phyloP scores from a whole-genome alignment of 1,284 basidiomycete species.

The Athelia psychrophila region DNA sequence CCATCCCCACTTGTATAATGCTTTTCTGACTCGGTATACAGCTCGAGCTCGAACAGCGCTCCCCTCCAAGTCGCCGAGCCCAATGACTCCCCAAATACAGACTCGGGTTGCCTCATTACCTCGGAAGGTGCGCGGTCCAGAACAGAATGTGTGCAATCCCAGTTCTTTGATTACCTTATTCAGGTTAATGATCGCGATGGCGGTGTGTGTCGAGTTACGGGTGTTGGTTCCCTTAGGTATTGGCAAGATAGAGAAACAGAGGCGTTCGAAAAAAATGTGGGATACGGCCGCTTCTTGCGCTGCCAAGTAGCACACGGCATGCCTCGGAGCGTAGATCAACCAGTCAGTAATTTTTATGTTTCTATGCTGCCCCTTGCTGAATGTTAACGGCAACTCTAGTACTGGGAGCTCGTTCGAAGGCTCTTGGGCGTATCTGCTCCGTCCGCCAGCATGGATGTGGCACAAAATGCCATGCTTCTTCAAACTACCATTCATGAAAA shows the following conservation, averaged over 20 bases:
- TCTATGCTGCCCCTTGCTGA: background rate
- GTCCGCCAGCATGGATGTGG: background rate
- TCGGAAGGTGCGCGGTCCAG: background rate
- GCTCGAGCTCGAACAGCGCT: background rate
- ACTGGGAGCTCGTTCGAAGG: background rate
- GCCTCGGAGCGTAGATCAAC: background rate
- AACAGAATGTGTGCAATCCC: background rate
- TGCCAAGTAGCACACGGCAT: background rate
- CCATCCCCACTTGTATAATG: background rate
- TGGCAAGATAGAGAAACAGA: background rate
- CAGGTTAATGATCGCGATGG: background rate
- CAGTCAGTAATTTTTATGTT: background rate
- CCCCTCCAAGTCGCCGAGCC: background rate
- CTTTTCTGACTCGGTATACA: background rate
- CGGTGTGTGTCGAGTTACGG: background rate
- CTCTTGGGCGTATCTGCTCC: background rate
- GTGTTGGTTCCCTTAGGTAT: background rate
- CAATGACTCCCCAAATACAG: background rate
- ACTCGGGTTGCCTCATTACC: background rate
- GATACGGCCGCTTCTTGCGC: background rate
- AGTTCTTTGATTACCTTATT: background rate
- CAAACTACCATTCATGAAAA: background rate
- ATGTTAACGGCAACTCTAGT: background rate
- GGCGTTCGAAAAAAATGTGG: background rate
- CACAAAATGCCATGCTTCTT: background rate